Conservation (phyloP, 2,329 filamentous ascomycete genomes). For the Pyricularia sp. region DNA sequence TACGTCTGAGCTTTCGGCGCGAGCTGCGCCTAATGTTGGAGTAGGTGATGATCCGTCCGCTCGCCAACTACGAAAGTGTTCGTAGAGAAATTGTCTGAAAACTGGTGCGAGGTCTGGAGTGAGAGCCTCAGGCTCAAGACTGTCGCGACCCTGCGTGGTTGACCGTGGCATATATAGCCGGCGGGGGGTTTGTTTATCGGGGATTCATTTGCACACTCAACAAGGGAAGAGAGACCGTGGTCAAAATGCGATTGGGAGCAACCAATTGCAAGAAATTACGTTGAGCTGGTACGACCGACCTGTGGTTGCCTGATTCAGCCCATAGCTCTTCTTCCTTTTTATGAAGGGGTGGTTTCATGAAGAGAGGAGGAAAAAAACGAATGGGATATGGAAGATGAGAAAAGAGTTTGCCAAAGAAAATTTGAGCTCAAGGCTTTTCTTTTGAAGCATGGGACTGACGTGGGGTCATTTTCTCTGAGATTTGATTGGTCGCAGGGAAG, state of each 20-base stretch:
- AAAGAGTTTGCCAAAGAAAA: background rate
- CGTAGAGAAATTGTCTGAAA: background rate
- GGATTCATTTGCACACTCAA: background rate
- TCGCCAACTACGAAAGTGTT: background rate
- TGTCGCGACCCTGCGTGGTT: conserved; percentile 1
- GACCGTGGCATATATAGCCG: conserved; percentile 1
- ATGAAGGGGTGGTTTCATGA: background rate
- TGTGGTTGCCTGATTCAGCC: background rate
- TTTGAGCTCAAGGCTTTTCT: background rate
- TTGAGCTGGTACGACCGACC: background rate
- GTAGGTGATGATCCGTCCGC: background rate
- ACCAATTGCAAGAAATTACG: background rate
- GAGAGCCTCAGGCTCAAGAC: conserved; percentile 1
- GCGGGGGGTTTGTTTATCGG: background rate
- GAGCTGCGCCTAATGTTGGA: background rate
- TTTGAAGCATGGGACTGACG: background rate
- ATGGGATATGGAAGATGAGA: background rate
- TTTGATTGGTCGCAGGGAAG: background rate
- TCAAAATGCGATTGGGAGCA: background rate
- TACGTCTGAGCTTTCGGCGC: background rate
- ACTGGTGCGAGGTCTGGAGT: background rate
- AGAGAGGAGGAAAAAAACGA: background rate
- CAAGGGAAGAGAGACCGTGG: background rate
- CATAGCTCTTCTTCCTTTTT: background rate
- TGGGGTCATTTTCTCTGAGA: background rate